A percentile compares a stretch with the other conserved stretches of the same genome.
Evolutionary conservation across 1,139 yeast species (phyloP).

Genomic region (Blastobotrys capitulatus): DNA sequence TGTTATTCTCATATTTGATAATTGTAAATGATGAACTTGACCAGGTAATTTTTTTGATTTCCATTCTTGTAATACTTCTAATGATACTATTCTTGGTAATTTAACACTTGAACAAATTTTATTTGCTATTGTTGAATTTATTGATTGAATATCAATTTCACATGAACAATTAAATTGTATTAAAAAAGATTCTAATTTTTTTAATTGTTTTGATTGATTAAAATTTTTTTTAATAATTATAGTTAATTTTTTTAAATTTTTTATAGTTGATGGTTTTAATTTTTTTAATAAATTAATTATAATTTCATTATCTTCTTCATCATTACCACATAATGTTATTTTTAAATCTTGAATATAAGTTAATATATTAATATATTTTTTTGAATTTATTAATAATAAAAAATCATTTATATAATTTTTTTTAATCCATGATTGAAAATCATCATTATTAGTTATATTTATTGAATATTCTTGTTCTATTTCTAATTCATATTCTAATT

Average conservation of each 20-base stretch:
- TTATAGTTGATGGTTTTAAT: neutral
- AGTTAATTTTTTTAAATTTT: neutral
- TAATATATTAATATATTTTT: neutral
- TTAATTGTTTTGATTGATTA: neutral
- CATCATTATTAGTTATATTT: neutral
- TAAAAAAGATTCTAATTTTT: neutral
- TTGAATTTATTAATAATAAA: neutral
- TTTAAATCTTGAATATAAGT: neutral
- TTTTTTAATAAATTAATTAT: neutral
- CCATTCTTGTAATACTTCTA: neutral
- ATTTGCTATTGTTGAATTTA: neutral
- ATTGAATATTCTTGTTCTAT: neutral
- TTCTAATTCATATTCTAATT: neutral
- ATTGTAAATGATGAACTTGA: neutral
- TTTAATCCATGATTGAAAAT: neutral
- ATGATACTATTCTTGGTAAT: neutral
- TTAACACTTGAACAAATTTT: neutral
- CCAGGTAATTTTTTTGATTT: slow-evolving; percentile 1
- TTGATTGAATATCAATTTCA: neutral
- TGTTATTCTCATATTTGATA: neutral
- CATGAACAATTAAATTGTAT: neutral
- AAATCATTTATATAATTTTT: neutral
- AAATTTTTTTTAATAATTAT: neutral
- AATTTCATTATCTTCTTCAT: neutral
- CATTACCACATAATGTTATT: neutral